These are phyloP conservation scores for Sisymbrium altissimum DNA, from an alignment of 345 rosid species.

Conservation along the genomic window DNA sequence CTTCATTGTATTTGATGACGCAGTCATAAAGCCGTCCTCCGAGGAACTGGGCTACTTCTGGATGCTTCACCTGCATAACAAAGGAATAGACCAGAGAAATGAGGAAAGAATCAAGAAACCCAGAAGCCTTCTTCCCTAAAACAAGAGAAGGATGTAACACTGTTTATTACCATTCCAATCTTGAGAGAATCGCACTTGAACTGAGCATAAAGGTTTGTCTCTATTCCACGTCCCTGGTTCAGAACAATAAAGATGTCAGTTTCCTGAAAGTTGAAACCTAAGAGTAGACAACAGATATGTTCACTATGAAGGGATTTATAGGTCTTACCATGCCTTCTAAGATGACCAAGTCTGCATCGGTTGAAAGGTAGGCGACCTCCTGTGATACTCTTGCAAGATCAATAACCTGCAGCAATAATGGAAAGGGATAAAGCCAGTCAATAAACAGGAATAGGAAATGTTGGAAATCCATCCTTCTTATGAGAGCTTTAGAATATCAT, in stretches of 20 bases:
- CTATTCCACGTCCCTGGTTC: constrained; percentile 94
- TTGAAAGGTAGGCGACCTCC: constrained; percentile 78
- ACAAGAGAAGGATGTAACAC: neutral
- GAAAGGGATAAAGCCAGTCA: neutral
- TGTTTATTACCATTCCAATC: constrained; percentile 78
- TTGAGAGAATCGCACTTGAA: constrained; percentile 96
- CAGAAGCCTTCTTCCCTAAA: neutral
- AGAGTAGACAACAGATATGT: constrained; percentile 2
- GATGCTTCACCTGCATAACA: constrained; percentile 80
- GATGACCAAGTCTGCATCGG: constrained; percentile 87
- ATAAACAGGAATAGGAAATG: neutral
- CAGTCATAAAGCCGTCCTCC: constrained; percentile 98
- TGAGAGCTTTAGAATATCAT: constrained; percentile 33
- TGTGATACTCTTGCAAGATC: constrained; percentile 89
- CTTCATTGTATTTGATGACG: constrained; percentile 87
- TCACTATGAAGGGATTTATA: neutral
- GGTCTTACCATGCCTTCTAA: constrained; percentile 96
- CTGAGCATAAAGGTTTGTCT: constrained; percentile 95
- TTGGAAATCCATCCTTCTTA: neutral
- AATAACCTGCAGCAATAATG: constrained; percentile 61
- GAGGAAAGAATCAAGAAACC: neutral
- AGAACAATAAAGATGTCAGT: constrained; percentile 19
- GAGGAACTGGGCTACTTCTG: constrained; percentile 95
- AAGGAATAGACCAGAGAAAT: neutral
- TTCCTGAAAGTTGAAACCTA: constrained; percentile 1